Conservation (phyloP, 2,329 filamentous ascomycete species). For the Chrysosporium keratinophilum region DNA sequence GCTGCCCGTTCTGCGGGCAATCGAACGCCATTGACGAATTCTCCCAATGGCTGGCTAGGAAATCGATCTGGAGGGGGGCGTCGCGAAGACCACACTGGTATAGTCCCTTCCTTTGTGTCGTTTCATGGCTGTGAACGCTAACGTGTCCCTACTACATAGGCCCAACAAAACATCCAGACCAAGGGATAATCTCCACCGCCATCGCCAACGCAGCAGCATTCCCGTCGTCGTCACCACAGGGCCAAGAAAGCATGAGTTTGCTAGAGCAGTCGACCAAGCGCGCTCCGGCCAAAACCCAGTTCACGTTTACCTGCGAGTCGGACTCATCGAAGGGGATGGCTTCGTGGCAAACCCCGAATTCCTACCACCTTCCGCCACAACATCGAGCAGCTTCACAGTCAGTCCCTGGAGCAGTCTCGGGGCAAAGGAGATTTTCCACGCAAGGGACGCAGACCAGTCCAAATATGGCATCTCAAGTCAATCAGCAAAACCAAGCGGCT, state of each 20-base stretch:
- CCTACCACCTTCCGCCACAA: conserved; percentile 31
- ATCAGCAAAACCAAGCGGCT: conserved; percentile 26
- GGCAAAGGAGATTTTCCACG: conserved; percentile 37
- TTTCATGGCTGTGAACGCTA: conserved; percentile 10
- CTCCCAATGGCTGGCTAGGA: conserved; percentile 46
- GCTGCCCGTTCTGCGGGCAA: conserved; percentile 41
- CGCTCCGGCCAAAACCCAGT: conserved; percentile 68
- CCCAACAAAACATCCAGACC: conserved; percentile 37
- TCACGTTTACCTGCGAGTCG: conserved; percentile 92
- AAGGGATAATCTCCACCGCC: conserved; percentile 83
- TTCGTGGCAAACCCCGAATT: conserved; percentile 53
- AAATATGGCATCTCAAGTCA: conserved; percentile 31
- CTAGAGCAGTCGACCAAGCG: conserved; percentile 57
- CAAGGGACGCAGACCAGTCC: conserved; percentile 49
- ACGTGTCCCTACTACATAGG: conserved; percentile 24
- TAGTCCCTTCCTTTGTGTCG: conserved; percentile 11
- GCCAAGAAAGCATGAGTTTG: conserved; percentile 69
- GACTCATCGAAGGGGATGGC: conserved; percentile 70
- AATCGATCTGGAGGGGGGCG: conserved; percentile 41
- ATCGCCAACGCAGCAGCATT: conserved; percentile 78
- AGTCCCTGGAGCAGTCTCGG: conserved; percentile 26
- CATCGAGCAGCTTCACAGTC: conserved; percentile 27
- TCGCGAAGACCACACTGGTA: conserved; percentile 26
- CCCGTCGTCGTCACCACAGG: conserved; percentile 47
- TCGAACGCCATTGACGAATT: conserved; percentile 52